Conservation (phyloP, 176 grass and related monocot species). For the maize (Zea mays) region Zm-B73-REFERENCE-NAM-5.0 NC_050105.1:2706001-2706500, state of each 20-base stretch:
- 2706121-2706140: background rate
- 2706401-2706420: background rate
- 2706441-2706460: background rate
- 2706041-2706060: conserved; percentile 28
- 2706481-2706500: no score
- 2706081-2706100: conserved; percentile 3
- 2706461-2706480: no score
- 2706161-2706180: background rate
- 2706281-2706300: no score
- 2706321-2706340: no score
- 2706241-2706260: background rate
- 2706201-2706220: background rate
- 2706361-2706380: no score
- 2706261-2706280: no score
- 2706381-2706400: no score
- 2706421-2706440: background rate
- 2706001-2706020: background rate
- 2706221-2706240: background rate
- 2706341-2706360: no score
- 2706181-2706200: background rate
- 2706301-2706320: no score
- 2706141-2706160: background rate
- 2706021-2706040: background rate
- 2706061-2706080: background rate
- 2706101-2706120: background rate